A percentile compares a stretch with the other conserved stretches of the same genome.
phyloP scores from a whole-genome alignment of 192 early-diverging fungal genomes.

The Cladochytrium replicatum region DNA sequence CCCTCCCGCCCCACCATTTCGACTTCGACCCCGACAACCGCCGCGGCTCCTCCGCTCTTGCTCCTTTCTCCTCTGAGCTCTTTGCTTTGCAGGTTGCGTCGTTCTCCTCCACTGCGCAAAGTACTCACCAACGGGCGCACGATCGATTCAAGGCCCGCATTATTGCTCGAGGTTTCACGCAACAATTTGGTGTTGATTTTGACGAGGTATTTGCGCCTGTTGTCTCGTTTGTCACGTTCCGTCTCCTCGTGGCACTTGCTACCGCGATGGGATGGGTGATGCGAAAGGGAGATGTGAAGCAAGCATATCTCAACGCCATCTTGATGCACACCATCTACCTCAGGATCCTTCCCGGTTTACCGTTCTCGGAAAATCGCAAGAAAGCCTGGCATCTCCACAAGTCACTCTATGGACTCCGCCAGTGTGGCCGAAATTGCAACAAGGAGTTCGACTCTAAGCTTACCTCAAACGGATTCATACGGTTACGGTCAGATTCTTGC shows the following conservation, averaged over 20 bases:
- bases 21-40: too few relatives aligned
- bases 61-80: too few relatives aligned
- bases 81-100: too few relatives aligned
- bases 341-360: slow-evolving; percentile 13
- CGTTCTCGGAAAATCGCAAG: not conserved
- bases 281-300: slow-evolving; percentile 21
- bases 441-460: not conserved
- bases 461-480: not conserved
- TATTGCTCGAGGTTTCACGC: slow-evolving; percentile 24
- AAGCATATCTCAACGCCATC: slow-evolving; percentile 21
- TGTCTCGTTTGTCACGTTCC: slow-evolving; percentile 12
- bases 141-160: slow-evolving; percentile 20
- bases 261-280: slow-evolving; percentile 5
- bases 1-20: too few relatives aligned
- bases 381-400: not conserved
- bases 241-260: slow-evolving; percentile 10
- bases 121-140: too few relatives aligned
- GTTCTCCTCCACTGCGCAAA: too few relatives aligned
- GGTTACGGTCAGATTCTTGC: too few relatives aligned
- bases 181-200: slow-evolving; percentile 23
- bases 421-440: slow-evolving; percentile 14
- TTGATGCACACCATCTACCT: slow-evolving; percentile 20
- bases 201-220: slow-evolving; percentile 33
- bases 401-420: slow-evolving; percentile 17
- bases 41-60: too few relatives aligned